These are phyloP conservation scores for Scutellaria barbata DNA, from an alignment of 257 asterid species.

Conservation along the genomic window DNA sequence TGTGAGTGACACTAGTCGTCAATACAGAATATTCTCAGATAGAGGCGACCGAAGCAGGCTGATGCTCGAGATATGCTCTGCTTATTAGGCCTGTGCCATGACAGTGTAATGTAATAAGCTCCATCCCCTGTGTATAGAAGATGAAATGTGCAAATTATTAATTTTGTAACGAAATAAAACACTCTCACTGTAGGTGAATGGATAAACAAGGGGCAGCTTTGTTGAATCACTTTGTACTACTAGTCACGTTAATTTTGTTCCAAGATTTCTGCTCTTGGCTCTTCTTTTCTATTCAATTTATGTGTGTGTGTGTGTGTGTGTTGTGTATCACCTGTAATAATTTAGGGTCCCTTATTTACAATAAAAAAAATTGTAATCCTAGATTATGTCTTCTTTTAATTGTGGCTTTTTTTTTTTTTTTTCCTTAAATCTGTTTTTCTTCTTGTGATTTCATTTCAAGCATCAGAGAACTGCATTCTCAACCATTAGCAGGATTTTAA, in stretches of 20 bases:
- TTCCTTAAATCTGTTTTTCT: no score
- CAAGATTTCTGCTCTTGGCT: not conserved
- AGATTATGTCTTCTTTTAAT: not conserved
- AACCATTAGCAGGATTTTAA: no score
- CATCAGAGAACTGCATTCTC: no score
- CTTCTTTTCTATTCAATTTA: not conserved
- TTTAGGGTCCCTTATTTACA: not conserved
- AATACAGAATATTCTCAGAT: not conserved
- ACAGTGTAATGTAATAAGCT: constrained; percentile 29
- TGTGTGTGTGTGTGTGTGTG: not conserved
- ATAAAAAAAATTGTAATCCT: not conserved
- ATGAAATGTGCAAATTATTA: constrained; percentile 36
- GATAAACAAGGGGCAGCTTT: constrained; percentile 10
- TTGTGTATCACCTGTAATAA: not conserved
- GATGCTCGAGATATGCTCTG: not conserved
- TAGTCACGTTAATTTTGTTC: constrained; percentile 11
- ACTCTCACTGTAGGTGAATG: constrained; percentile 30
- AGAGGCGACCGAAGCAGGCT: not conserved
- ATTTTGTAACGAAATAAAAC: constrained; percentile 35
- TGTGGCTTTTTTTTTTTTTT: not conserved
- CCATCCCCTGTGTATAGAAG: constrained; percentile 35
- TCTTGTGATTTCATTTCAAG: no score
- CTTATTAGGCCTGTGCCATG: constrained; percentile 24
- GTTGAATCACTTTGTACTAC: constrained; percentile 21
- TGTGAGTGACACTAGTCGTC: constrained; percentile 57